phyloP scores from a whole-genome alignment of 805 yeast species.

The Starmerella sirachaensis region DNA sequence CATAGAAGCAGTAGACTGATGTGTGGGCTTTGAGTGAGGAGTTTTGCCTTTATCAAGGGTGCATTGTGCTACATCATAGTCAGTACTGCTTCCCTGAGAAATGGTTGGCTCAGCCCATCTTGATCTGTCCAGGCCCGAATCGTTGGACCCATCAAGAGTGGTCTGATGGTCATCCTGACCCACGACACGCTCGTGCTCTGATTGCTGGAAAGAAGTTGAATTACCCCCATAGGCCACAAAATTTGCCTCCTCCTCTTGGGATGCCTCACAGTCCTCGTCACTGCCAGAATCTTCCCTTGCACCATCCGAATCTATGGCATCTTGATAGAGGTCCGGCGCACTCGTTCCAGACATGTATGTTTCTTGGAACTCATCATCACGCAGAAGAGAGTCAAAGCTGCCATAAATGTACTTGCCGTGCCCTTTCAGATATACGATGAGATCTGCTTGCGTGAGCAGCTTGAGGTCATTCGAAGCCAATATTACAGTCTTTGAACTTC shows the following conservation, averaged over 20 bases:
- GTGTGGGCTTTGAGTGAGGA: too few species aligned
- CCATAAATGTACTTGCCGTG: constrained; percentile 50
- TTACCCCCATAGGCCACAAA: background rate
- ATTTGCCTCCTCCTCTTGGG: background rate
- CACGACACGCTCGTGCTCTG: too few species aligned
- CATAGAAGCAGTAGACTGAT: too few species aligned
- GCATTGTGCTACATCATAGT: too few species aligned
- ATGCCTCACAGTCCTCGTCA: background rate
- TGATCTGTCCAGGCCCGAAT: too few species aligned
- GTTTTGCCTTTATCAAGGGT: too few species aligned
- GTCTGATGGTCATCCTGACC: too few species aligned
- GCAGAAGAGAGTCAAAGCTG: constrained; percentile 41
- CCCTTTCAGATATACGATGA: constrained; percentile 49
- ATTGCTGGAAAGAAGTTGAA: too few species aligned
- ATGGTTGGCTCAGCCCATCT: too few species aligned
- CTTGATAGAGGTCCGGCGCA: constrained; percentile 9
- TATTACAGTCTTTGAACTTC: constrained; percentile 50
- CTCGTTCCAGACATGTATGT: constrained; percentile 1
- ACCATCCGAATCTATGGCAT: constrained; percentile 2
- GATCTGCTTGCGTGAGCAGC: constrained; percentile 53
- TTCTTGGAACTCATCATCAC: constrained; percentile 1
- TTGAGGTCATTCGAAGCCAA: constrained; percentile 76
- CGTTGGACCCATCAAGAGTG: too few species aligned
- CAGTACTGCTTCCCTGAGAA: too few species aligned
- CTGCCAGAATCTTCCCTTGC: background rate